Evolutionary conservation across 2,329 filamentous ascomycete species (phyloP), one percentile per base, ranked within the genome.

Genomic region (Rhynchosporium secalis): DNA sequence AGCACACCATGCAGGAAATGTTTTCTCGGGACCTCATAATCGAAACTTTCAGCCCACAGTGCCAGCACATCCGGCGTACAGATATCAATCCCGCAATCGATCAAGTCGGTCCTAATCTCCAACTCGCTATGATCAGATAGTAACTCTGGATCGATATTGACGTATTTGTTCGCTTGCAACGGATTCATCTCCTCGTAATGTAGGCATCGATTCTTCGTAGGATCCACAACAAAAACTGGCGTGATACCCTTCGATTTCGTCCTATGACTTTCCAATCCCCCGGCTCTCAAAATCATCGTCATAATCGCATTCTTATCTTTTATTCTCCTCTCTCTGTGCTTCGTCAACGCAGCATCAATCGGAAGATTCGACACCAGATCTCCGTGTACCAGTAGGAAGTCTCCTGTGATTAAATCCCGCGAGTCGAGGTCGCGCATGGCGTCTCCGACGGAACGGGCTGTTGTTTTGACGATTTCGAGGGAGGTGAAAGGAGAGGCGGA

Each of bases 31-130:
- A 92, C 83, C 74, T 97, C 92, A 75, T 96, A 98, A 75, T 99
- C 94, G 71, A 98, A 99, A 73, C 93, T 96, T 77, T 99, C 95
- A 8, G 92, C 95, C 91, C 95, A 99, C 62, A 98, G 79, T 7
- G 93, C 93, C 48, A 98, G 83, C 8, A 97, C 93, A 73, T 98
- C 95, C 0, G 94, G 93, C 0, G 95, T 98, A 77, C 94, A 98
- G 67, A 99, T 98, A 74, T 99, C 95, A 72, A 99, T 95, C 58
- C 91, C 90, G 70, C 92, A 93, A 75, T 99, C 95, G 65, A 98
- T 90, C 62, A 99, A 79, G 76, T 99, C 94, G 66, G 89, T 86
- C 45, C 93, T 86, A 26, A 97, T 81, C 70, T 96, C 92, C 56
- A 96, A 83, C 74, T 96, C 91, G 49, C 78, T 78, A 68, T 90